Conservation (phyloP, 768 basidiomycete species). For the Boletus rubropictus region DNA sequence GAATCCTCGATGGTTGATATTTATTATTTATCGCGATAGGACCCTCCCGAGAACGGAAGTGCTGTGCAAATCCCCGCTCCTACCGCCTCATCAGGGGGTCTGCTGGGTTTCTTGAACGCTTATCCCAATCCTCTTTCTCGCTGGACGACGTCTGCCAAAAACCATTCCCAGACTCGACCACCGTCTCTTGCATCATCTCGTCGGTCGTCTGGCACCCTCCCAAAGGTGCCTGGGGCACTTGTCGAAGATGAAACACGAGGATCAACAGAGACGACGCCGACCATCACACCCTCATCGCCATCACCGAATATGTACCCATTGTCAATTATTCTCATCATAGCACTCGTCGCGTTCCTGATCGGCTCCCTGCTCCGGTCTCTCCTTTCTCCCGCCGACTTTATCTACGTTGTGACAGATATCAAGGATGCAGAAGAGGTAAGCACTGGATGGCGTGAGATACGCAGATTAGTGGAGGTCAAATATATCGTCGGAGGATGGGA, state of each 20-base stretch:
- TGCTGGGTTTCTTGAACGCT: constrained; percentile 56
- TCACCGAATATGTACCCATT: constrained; percentile 33
- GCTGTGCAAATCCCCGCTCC: constrained; percentile 15
- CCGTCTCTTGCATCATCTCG: constrained; percentile 21
- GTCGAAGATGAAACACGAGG: constrained; percentile 12
- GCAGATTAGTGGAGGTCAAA: constrained; percentile 75
- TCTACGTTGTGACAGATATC: constrained; percentile 64
- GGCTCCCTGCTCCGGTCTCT: constrained; percentile 87
- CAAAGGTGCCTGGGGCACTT: constrained; percentile 36
- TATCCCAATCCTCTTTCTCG: constrained; percentile 56
- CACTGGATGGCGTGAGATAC: constrained; percentile 79
- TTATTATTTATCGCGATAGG: constrained; percentile 11
- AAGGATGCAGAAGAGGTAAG: constrained; percentile 47
- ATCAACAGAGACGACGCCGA: background rate
- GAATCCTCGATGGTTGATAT: background rate
- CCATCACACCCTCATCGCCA: constrained; percentile 2
- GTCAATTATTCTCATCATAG: constrained; percentile 65
- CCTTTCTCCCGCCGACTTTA: constrained; percentile 86
- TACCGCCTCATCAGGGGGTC: constrained; percentile 32
- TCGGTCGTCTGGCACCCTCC: constrained; percentile 19
- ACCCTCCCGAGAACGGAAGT: constrained; percentile 23
- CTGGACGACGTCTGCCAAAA: constrained; percentile 37
- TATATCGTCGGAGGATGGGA: constrained; percentile 82
- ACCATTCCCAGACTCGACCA: constrained; percentile 13
- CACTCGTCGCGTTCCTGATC: constrained; percentile 83